Percentiles rank a stretch among this genome's conserved stretches.
Conservation (phyloP, 2,329 filamentous ascomycete genomes). For the Hypocrella siamensis region DNA sequence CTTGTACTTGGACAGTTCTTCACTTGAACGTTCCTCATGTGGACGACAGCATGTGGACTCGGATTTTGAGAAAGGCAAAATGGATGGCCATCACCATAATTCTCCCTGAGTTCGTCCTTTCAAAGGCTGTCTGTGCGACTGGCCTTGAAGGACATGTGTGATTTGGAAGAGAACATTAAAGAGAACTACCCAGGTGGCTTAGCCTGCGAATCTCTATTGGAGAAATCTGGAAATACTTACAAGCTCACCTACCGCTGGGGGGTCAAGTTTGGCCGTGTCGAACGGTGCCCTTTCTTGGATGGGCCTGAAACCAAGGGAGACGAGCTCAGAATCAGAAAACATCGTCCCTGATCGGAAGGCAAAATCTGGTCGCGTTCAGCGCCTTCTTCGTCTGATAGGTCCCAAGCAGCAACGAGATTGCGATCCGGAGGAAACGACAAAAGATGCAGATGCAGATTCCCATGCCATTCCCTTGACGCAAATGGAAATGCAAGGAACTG, state of each 20-base stretch:
- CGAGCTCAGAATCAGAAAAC: no score
- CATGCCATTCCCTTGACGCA: no score
- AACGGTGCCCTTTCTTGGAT: background rate
- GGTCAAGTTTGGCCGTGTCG: background rate
- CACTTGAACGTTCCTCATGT: background rate
- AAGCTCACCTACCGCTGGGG: background rate
- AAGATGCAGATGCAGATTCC: no score
- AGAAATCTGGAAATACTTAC: background rate
- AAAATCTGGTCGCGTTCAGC: no score
- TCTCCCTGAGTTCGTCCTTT: background rate
- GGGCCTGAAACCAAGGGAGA: background rate
- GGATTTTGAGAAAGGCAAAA: background rate
- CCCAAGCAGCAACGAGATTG: no score
- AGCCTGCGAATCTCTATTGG: background rate
- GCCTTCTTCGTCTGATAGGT: no score
- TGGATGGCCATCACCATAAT: background rate
- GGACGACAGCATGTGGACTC: background rate
- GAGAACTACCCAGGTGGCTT: background rate
- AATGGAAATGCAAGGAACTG: no score
- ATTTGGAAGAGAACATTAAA: background rate
- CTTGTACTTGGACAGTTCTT: background rate
- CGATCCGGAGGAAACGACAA: no score
- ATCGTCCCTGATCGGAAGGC: no score
- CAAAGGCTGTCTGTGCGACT: background rate
- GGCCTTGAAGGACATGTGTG: background rate